Percentiles rank a stretch among this genome's conserved stretches.
Conservation (phyloP, 495 filamentous ascomycete genomes). For the Neurospora sp. region DNA sequence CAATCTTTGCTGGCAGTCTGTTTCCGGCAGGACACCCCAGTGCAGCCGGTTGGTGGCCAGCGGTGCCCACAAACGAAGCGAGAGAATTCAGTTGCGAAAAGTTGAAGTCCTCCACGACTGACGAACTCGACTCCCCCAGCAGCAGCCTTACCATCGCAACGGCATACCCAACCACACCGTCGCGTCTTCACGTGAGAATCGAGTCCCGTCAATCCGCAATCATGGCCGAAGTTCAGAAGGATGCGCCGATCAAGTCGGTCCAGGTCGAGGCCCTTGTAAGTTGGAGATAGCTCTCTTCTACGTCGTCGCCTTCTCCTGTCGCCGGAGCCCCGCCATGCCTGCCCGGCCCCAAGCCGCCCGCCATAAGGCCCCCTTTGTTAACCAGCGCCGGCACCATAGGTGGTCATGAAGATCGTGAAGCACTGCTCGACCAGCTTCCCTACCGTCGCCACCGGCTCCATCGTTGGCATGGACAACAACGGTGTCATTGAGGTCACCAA, state of each 20-base stretch:
- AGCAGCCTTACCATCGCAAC: neutral
- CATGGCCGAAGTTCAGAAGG: constrained; percentile 43
- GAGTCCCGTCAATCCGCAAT: constrained; percentile 6
- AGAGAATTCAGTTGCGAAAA: constrained; percentile 18
- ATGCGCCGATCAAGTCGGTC: constrained; percentile 61
- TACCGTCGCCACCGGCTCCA: constrained; percentile 76
- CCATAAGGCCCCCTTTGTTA: constrained; percentile 2
- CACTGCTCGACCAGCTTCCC: constrained; percentile 82
- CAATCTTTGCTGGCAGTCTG: neutral
- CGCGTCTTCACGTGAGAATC: constrained; percentile 1
- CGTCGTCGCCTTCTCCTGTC: neutral
- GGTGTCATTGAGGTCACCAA: constrained; percentile 86
- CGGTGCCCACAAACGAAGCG: constrained; percentile 27
- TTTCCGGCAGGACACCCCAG: neutral
- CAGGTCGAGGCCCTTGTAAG: constrained; percentile 76
- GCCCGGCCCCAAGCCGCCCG: constrained; percentile 5
- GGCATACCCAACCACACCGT: constrained; percentile 3
- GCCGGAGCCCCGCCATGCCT: constrained; percentile 13
- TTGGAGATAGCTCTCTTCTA: neutral
- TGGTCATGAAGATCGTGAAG: constrained; percentile 95
- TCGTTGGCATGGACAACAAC: constrained; percentile 87
- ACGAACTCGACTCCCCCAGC: neutral
- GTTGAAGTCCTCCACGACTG: constrained; percentile 5
- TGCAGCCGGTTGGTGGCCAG: neutral
- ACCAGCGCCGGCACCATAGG: constrained; percentile 39